Percentiles rank a stretch among this genome's conserved stretches.
Evolutionary conservation across 495 filamentous ascomycete genomes (phyloP).

Genomic region (Cetradonia linearis): DNA sequence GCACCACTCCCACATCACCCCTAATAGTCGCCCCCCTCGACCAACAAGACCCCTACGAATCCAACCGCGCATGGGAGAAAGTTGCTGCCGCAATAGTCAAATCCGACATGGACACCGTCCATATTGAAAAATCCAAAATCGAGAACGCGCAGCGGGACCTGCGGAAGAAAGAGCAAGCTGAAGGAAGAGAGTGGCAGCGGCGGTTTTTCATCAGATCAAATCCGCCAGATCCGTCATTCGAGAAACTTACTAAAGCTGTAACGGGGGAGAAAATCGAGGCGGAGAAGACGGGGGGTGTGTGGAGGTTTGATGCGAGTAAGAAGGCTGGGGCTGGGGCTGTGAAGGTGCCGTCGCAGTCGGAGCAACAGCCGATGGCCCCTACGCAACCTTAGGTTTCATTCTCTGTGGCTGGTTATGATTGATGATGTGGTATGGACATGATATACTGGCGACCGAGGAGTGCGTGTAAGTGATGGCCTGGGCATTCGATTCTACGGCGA

Average conservation of each 20-base stretch:
- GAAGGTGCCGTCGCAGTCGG: conserved; percentile 18
- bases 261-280: conserved; percentile 54
- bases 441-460: background rate
- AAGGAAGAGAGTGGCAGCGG: conserved; percentile 71
- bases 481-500: background rate
- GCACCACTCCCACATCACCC: conserved; percentile 49
- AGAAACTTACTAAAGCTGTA: conserved; percentile 45
- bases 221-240: conserved; percentile 46
- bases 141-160: conserved; percentile 82
- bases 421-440: background rate
- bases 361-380: background rate
- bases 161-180: conserved; percentile 67
- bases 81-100: conserved; percentile 69
- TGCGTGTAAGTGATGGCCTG: background rate
- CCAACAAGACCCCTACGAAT: conserved; percentile 78
- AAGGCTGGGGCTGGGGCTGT: conserved; percentile 34
- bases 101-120: conserved; percentile 74
- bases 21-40: conserved; percentile 65
- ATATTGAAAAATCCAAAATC: conserved; percentile 73
- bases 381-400: background rate
- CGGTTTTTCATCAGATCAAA: conserved; percentile 62
- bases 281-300: conserved; percentile 80
- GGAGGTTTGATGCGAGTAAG: conserved; percentile 68
- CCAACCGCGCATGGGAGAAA: conserved; percentile 75
- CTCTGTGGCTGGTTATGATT: background rate